Evolutionary conservation across 768 basidiomycete species (phyloP).

Genomic region (Phaeotremella fagi): DNA sequence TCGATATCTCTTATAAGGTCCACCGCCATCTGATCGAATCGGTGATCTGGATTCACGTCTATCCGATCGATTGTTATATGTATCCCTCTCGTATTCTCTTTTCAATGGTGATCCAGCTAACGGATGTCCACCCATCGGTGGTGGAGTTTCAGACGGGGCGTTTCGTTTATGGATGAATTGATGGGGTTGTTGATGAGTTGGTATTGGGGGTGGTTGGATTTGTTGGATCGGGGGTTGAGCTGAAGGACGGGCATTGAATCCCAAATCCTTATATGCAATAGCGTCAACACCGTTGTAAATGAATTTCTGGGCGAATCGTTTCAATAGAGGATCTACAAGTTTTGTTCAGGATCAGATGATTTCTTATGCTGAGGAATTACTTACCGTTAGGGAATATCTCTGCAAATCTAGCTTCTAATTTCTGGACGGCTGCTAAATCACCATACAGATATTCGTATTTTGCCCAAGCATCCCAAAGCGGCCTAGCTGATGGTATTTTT

Average conservation of each 20-base stretch:
- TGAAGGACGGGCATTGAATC: conserved; percentile 53
- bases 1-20: conserved; percentile 29
- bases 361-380: too few relatives aligned
- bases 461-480: conserved; percentile 94
- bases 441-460: conserved; percentile 92
- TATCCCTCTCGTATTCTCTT: conserved; percentile 10
- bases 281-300: conserved; percentile 78
- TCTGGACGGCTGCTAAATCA: conserved; percentile 79
- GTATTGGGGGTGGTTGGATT: conserved; percentile 6
- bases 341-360: too few relatives aligned
- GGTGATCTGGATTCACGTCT: conserved; percentile 4
- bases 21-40: conserved; percentile 12
- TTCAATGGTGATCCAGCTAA: conserved; percentile 10
- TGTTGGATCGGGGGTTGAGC: conserved; percentile 38
- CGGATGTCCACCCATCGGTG: conserved; percentile 3
- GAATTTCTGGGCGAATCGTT: conserved; percentile 76
- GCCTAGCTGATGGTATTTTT: conserved; percentile 70
- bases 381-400: conserved; percentile 81
- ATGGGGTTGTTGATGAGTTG: conserved; percentile 17
- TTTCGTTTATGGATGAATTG: conserved; percentile 3
- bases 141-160: conserved; percentile 16
- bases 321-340: conserved; percentile 77
- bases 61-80: conserved; percentile 8
- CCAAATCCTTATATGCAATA: conserved; percentile 82
- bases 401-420: conserved; percentile 80